Base-by-base conservation (phyloP, 2,329 filamentous ascomycete genomes). In the Tolypocladium tundrense region DNA sequence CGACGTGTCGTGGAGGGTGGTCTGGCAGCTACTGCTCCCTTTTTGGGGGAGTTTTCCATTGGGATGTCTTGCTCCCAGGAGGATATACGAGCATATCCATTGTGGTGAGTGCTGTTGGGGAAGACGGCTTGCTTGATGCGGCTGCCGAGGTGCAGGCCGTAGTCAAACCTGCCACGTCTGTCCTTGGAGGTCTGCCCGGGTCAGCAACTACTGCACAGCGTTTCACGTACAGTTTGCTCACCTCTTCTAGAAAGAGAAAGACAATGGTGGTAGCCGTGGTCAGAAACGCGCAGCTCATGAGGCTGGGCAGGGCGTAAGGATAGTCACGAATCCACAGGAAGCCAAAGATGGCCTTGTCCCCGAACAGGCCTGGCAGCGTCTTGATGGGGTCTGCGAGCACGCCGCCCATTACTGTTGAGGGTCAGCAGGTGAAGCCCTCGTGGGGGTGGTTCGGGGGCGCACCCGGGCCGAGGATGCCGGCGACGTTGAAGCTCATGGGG, bases 401-500 rank as follows among this genome's bases (percentile, higher is more conserved):
- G 56, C 88, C 89, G 51, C 88, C 88, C 19, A 90, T 67, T 21
- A 89, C 48, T 37, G 10, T 37, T 16, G 19, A 37, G 19, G 19
- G 19, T 52, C 31, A 52, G 48, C 7, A 52, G 13, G 19, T 35
- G 31, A 3, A 8, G 2, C 4, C 31, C 16, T 19, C 19, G 14
- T 10, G 5, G 16, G 11, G 48, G 1, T 3, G 14, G 19, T n/a
- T 21, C n/a, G 10, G 19, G 19, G 31, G 31, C 8, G n/a, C 35
- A 52, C 48, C 66, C 4, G 88, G 88, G 0, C 89, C 89, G 2
- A 90, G 56, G 60, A 90, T 85, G 53, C 91, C 84, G 2, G 89
- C 89, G 6, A 92, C 56, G 63, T 92, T 92, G 19, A 85, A 85
- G 0, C 81, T 78, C 69, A 93, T 89, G 21, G 88, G 87, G 62